These are phyloP conservation scores for baker's yeast (Saccharomyces cerevisiae) DNA, from an alignment of 805 yeast species.

Conservation along the genomic window DNA sequence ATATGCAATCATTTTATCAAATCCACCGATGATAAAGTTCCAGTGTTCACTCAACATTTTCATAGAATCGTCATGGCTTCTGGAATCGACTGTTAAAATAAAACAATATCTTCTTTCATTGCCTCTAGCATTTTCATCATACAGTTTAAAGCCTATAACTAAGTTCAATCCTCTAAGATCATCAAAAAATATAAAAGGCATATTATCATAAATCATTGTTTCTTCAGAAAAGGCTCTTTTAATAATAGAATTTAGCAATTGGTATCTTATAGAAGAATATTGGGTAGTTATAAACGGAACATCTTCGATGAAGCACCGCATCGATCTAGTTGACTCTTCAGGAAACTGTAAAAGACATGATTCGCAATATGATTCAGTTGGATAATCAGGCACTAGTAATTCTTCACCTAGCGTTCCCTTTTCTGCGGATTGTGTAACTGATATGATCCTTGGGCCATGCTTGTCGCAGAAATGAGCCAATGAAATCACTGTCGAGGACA, in stretches of 20 bases:
- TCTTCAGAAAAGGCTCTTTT: slow-evolving; percentile 62
- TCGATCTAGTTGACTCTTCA: slow-evolving; percentile 24
- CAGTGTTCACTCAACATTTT: slow-evolving; percentile 41
- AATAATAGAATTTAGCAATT: slow-evolving; percentile 49
- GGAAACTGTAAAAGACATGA: slow-evolving; percentile 56
- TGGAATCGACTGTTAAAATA: slow-evolving; percentile 50
- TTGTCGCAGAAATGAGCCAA: slow-evolving; percentile 72
- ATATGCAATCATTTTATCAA: slow-evolving; percentile 34
- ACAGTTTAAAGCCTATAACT: slow-evolving; percentile 50
- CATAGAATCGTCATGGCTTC: slow-evolving; percentile 29
- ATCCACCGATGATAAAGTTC: slow-evolving; percentile 39
- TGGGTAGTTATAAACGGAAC: slow-evolving; percentile 45
- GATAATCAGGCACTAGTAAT: slow-evolving; percentile 33
- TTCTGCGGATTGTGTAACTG: slow-evolving; percentile 47
- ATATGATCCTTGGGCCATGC: slow-evolving; percentile 62
- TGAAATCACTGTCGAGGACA: slow-evolving; percentile 27
- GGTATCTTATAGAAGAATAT: slow-evolving; percentile 49
- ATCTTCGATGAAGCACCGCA: slow-evolving; percentile 24
- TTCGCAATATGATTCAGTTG: slow-evolving; percentile 44
- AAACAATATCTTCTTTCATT: slow-evolving; percentile 61
- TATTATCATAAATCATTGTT: slow-evolving; percentile 47
- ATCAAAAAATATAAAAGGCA: slow-evolving; percentile 60
- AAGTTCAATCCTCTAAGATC: slow-evolving; percentile 52
- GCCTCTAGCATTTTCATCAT: slow-evolving; percentile 63
- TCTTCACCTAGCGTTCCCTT: slow-evolving; percentile 17